Evolutionary conservation across 495 filamentous ascomycete genomes (phyloP), one percentile per base, ranked within the genome.

Genomic region (Friedmanniomyces simplex): DNA sequence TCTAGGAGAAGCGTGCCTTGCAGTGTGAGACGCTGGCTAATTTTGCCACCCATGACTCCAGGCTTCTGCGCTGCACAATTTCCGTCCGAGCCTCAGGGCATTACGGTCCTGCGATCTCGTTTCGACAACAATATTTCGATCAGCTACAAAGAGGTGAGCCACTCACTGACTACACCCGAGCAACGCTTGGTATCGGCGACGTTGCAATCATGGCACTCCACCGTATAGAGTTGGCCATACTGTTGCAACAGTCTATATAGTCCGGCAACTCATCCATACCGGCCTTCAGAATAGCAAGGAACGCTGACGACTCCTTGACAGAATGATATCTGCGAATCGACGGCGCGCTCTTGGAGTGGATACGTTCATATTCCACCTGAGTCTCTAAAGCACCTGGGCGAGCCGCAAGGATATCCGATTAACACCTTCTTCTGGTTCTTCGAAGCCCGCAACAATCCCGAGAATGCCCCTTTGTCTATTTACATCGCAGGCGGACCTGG

Each of bases 391-490:
- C 66, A 71, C 22, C 24, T 69, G 14, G 69, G 71, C 12, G 67
- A 77, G 12, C 68, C 74, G 58, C 76, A 81, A 58, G 66, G 78
- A 18, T 86, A 83, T 63, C 75, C 82, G 21, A 82, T 84, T 51
- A 87, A 88, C 66, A 86, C 79, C 18, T 87, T 86, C 63, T 88
- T 88, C 69, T 88, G 84, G 85, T 89, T 86, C 63, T 78, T 89
- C 58, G 84, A 81, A 59, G 79, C 81, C 0, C 73, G 82, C 34
- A 74, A 81, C 32, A 76, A 80, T 48, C 76, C 81, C 0, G 60
- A 74, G 50, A 79, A 80, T 42, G 76, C 78, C 4, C 78, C 80
- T 28, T 69, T 87, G 28, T 80, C 82, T 1, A 80, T 87, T 66
- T 86, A 80, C 81, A 72, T 86, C 66, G 83, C 83, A 69, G 81